These are phyloP conservation scores for Lithocarpus polystachyus DNA, from an alignment of 306 rosid species.

Conservation along the genomic window DNA sequence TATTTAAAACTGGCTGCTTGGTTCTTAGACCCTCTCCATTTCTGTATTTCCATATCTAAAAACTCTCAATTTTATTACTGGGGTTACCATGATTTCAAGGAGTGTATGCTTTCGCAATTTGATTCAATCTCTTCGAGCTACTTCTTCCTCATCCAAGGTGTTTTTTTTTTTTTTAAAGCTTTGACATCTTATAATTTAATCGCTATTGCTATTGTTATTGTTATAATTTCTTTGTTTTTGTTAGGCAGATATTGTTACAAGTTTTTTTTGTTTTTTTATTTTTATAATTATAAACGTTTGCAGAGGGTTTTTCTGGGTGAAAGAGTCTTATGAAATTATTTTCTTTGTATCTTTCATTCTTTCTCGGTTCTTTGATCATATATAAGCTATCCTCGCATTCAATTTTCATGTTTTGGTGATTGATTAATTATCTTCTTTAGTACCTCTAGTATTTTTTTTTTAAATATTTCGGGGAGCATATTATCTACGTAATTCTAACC, in stretches of 20 bases:
- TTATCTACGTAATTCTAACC: too few relatives aligned
- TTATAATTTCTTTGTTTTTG: neutral
- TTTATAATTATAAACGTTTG: neutral
- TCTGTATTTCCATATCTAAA: neutral
- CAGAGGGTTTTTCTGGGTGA: too few relatives aligned
- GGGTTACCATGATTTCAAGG: slow-evolving; percentile 36
- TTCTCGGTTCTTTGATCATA: neutral
- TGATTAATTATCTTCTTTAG: too few relatives aligned
- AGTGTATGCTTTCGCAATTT: neutral
- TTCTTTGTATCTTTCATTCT: neutral
- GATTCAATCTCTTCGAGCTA: slow-evolving; percentile 13
- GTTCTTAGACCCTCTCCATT: neutral
- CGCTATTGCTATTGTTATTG: neutral
- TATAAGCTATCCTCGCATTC: too few relatives aligned
- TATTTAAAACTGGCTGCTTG: neutral
- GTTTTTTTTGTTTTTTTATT: neutral
- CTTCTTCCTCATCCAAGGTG: slow-evolving; percentile 39
- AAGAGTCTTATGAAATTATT: neutral
- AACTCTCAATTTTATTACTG: neutral
- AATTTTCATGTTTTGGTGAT: too few relatives aligned
- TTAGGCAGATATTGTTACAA: neutral
- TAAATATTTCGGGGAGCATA: too few relatives aligned
- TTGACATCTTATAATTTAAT: neutral
- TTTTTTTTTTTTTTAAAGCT: neutral
- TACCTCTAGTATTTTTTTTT: too few relatives aligned